A percentile compares a stretch with the other conserved stretches of the same genome.
These are phyloP conservation scores for Sclerotinia spermophila DNA, from an alignment of 2,329 filamentous ascomycete species.

Conservation along the genomic window DNA sequence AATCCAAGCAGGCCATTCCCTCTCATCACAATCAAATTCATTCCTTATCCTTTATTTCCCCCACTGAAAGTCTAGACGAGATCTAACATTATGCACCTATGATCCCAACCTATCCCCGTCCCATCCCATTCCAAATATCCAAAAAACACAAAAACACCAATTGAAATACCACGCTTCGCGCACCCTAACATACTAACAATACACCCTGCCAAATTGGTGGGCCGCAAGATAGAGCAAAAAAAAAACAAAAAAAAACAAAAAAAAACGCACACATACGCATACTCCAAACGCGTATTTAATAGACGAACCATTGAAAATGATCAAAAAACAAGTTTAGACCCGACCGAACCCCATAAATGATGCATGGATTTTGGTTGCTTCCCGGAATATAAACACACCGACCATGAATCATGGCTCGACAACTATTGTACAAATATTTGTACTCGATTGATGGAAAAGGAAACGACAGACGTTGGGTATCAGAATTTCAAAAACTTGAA, in stretches of 20 bases:
- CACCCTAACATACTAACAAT: neutral
- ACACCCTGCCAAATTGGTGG: neutral
- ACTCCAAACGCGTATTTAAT: neutral
- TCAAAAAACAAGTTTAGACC: neutral
- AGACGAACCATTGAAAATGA: neutral
- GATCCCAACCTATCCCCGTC: neutral
- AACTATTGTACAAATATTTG: slow-evolving; percentile 14
- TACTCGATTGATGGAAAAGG: slow-evolving; percentile 8
- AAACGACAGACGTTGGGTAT: slow-evolving; percentile 18
- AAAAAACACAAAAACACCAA: neutral
- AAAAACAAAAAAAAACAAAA: neutral
- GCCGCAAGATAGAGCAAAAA: neutral
- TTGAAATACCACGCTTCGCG: neutral
- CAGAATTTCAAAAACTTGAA: slow-evolving; percentile 12
- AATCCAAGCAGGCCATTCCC: neutral
- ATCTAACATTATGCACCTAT: slow-evolving; percentile 12
- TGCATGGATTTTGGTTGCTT: neutral
- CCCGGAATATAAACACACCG: slow-evolving; percentile 6
- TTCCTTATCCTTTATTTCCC: neutral
- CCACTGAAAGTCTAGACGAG: neutral
- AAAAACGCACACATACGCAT: neutral
- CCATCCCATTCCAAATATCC: neutral
- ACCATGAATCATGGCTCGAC: slow-evolving; percentile 1
- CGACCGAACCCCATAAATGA: slow-evolving; percentile 2
- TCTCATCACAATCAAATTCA: neutral